Percentiles rank a stretch among this genome's conserved stretches.
Conservation (phyloP, 306 rosid species). For the Castanopsis chinensis region DNA sequence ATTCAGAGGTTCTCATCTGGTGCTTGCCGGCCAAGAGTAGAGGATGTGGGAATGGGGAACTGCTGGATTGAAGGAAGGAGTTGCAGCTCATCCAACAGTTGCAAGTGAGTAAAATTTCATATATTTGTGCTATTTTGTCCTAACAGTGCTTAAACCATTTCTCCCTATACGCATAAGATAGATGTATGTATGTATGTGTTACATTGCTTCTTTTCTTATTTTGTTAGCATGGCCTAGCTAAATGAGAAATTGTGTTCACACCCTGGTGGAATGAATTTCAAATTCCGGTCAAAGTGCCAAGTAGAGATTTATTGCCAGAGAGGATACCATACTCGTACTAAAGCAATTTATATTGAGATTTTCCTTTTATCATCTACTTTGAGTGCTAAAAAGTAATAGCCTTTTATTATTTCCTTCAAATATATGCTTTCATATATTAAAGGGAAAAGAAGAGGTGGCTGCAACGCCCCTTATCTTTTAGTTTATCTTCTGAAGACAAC, state of each 20-base stretch:
- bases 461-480: background rate
- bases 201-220: background rate
- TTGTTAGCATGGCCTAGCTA: background rate
- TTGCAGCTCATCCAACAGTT: conserved; percentile 79
- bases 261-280: background rate
- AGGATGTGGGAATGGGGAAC: conserved; percentile 67
- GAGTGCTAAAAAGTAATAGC: background rate
- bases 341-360: background rate
- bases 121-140: background rate
- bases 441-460: background rate
- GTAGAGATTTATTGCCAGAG: background rate
- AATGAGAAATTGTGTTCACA: background rate
- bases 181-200: background rate
- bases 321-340: background rate
- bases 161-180: background rate
- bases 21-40: conserved; percentile 71
- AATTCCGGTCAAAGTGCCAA: background rate
- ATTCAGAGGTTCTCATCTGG: conserved; percentile 72
- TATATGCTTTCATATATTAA: background rate
- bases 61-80: conserved; percentile 69
- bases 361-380: background rate
- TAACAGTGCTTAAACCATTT: background rate
- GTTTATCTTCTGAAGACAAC: background rate
- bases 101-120: conserved; percentile 43
- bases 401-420: background rate